These are phyloP conservation scores for Trichomonas tenax DNA, from an alignment of 208 protist species.

Conservation along the genomic window DNA sequence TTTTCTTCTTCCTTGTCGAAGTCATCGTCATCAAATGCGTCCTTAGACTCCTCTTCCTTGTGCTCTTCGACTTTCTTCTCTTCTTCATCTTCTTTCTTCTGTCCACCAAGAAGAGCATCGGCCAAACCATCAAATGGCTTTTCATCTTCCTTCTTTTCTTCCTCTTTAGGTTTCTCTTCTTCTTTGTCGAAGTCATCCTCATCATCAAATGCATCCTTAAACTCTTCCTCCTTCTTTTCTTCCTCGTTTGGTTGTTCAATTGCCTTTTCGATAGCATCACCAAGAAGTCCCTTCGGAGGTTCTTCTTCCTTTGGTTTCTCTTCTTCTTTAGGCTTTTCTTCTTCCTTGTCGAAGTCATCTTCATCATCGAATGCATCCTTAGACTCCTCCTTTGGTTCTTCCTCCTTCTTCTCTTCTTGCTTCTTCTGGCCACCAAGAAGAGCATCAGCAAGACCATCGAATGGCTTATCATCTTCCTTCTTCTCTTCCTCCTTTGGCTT, in stretches of 20 bases:
- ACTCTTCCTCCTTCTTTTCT: not conserved
- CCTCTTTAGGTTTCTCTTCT: not conserved
- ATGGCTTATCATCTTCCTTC: not conserved
- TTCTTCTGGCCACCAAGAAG: not conserved
- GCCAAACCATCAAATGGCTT: not conserved
- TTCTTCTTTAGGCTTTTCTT: not conserved
- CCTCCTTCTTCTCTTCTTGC: not conserved
- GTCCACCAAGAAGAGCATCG: not conserved
- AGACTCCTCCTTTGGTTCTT: not conserved
- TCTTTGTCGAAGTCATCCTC: not conserved
- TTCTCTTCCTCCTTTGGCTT: not conserved
- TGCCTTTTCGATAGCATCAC: not conserved
- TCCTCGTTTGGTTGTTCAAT: not conserved
- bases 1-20: not conserved
- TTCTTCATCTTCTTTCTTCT: not conserved
- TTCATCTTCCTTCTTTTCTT: not conserved
- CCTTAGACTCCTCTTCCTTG: not conserved
- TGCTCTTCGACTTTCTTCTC: not conserved
- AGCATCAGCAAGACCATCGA: not conserved
- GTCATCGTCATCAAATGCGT: not conserved
- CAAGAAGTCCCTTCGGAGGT: not conserved
- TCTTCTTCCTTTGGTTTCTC: not conserved
- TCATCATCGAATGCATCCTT: not conserved
- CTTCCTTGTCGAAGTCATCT: not conserved
- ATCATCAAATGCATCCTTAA: not conserved